These are phyloP conservation scores for Paramecium tetraurelia DNA, from an alignment of 73 alveolate genomes.

Conservation along the genomic window DNA sequence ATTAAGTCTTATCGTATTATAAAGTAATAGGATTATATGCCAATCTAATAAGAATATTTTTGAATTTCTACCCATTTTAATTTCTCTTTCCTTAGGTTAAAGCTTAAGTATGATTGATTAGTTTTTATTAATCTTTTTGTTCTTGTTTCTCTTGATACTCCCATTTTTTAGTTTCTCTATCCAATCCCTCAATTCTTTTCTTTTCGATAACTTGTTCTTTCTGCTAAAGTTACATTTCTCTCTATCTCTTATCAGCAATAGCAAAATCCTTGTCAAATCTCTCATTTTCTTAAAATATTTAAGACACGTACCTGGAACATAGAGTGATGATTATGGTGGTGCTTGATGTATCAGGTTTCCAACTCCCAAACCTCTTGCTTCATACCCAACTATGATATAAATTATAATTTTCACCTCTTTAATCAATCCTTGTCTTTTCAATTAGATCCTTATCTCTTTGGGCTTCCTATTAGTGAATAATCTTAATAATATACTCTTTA, in stretches of 20 bases:
- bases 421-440: neutral
- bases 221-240: constrained; percentile 1
- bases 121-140: neutral
- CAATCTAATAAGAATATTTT: neutral
- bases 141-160: neutral
- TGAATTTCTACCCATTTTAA: neutral
- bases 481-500: neutral
- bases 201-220: constrained; percentile 12
- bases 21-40: constrained; percentile 55
- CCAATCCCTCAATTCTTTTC: neutral
- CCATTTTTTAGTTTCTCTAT: constrained; percentile 27
- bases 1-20: constrained; percentile 36
- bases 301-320: neutral
- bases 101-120: neutral
- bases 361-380: neutral
- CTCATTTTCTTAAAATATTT: neutral
- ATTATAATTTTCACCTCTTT: neutral
- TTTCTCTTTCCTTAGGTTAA: constrained; percentile 15
- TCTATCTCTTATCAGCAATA: neutral
- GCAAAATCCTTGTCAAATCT: constrained; percentile 57
- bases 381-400: neutral
- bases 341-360: neutral
- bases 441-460: neutral
- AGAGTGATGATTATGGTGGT: neutral
- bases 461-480: neutral